Percentiles rank a stretch among this genome's conserved stretches.
These are phyloP conservation scores for Xylaria castorea DNA, from an alignment of 495 filamentous ascomycete species.

Conservation along the genomic window DNA sequence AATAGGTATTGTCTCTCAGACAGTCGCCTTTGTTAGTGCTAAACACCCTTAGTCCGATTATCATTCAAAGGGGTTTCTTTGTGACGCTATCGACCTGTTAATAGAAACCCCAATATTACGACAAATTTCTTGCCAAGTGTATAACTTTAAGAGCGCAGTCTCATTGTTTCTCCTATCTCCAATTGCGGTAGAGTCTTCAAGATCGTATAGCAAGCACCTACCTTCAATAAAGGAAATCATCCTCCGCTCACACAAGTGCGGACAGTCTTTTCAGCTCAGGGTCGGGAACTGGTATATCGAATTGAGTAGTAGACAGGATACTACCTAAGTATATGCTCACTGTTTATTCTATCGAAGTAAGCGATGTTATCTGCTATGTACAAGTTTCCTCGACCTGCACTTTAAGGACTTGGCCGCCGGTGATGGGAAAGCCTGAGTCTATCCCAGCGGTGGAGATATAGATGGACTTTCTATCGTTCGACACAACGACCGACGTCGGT, in stretches of 20 bases:
- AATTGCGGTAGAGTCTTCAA: not conserved
- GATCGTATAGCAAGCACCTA: not conserved
- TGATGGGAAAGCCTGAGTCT: conserved; percentile 16
- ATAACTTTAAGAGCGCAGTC: not conserved
- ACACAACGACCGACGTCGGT: conserved; percentile 38
- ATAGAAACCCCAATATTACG: not conserved
- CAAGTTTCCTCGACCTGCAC: not conserved
- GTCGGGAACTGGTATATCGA: not conserved
- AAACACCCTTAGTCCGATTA: not conserved
- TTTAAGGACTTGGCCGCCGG: conserved; percentile 23
- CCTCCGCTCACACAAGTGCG: not conserved
- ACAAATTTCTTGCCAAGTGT: not conserved
- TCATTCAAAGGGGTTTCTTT: conserved; percentile 4
- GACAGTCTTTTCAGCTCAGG: not conserved
- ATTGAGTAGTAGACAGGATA: not conserved
- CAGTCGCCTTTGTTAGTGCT: not conserved
- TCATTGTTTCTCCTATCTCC: not conserved
- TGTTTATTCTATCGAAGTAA: not conserved
- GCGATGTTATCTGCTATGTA: not conserved
- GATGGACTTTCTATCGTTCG: conserved; percentile 28
- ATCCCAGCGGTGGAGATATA: conserved; percentile 36
- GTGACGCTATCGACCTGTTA: not conserved
- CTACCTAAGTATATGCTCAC: not conserved
- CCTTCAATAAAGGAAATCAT: not conserved
- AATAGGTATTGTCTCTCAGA: not conserved